Evolutionary conservation across 805 yeast genomes (phyloP).

Genomic region (Ogataea paraovalis): DNA sequence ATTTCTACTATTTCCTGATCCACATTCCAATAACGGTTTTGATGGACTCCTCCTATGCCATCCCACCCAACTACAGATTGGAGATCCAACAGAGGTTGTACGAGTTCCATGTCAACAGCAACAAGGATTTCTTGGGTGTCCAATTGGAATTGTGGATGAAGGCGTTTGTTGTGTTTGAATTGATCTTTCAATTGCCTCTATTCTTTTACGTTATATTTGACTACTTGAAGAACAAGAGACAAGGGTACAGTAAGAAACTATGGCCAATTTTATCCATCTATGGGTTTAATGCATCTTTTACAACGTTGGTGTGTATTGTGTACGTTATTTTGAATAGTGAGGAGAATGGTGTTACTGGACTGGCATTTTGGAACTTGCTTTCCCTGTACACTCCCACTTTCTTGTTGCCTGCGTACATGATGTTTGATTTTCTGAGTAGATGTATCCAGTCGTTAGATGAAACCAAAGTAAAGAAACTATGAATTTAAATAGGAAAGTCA

Average conservation of each 20-base stretch:
- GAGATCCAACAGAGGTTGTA: slow-evolving; percentile 47
- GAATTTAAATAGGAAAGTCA: neutral
- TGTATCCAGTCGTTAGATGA: slow-evolving; percentile 1
- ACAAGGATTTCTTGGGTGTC: slow-evolving; percentile 63
- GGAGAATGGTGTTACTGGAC: slow-evolving; percentile 35
- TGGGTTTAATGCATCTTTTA: slow-evolving; percentile 78
- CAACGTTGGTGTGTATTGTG: slow-evolving; percentile 71
- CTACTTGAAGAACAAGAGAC: slow-evolving; percentile 14
- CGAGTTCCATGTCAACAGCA: slow-evolving; percentile 54
- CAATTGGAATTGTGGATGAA: slow-evolving; percentile 65
- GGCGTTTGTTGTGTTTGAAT: slow-evolving; percentile 67
- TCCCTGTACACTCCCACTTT: slow-evolving; percentile 68
- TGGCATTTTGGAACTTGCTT: slow-evolving; percentile 41
- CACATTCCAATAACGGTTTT: slow-evolving; percentile 76
- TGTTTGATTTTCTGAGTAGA: slow-evolving; percentile 39
- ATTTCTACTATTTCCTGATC: slow-evolving; percentile 35
- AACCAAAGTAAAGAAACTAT: slow-evolving; percentile 1
- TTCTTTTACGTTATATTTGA: slow-evolving; percentile 48
- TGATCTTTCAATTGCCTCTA: slow-evolving; percentile 74
- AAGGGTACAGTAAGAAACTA: slow-evolving; percentile 19
- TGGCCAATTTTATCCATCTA: slow-evolving; percentile 47
- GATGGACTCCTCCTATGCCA: slow-evolving; percentile 68
- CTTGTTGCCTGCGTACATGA: slow-evolving; percentile 56
- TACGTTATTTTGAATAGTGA: slow-evolving; percentile 37
- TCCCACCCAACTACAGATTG: slow-evolving; percentile 50